Base-by-base conservation (phyloP, 1,284 basidiomycete species). In the Leccinum angustisporum region DNA sequence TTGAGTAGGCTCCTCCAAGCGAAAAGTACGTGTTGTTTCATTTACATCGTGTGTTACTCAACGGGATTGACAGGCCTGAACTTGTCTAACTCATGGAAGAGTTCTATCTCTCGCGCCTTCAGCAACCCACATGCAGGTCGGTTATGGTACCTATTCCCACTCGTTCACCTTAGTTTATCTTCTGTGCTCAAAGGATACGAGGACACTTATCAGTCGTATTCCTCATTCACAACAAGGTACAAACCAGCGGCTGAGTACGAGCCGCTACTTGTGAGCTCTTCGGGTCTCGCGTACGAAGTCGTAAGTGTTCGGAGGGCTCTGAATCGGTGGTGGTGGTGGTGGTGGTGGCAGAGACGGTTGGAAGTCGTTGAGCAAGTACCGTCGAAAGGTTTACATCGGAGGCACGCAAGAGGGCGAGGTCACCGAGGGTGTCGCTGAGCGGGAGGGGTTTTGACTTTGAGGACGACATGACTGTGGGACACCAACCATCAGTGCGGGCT, bases 121-220 rank as follows among this genome's bases (percentile, higher is more conserved):
- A 81, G 55, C 86, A 90, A 71, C 27, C 87, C 87, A 46, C 91
- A 92, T 71, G 80, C 86, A 43, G 85, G 90, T 90, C 68, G 54
- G 80, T 75, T 9, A 8, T 27, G 4, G 1, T 25, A 27, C 30
- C 1, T 54, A 25, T 60, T 51, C 48, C 11, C 46, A 8, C 43
- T 25, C 27, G 33, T n/a, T 54, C 33, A 14, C 50, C 36, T 55
- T 63, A 30, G 63, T 48, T 64, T 40, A 60, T 56, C 40, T 52
- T 27, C 64, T 38, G 5, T 43, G 10, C 38, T 50, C 52, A 33
- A 63, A 90, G 87, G 83, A 65, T 82, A 88, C 58, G 90, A 93
- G 46, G 84, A 90, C 25, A 95, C 94, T 0, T 88, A 90, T 60
- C 86, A 92, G 68, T 80, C 84, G 2, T 97, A 95, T 73, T 97